Conservation (phyloP, 108 stramenopile species). For the Fistulifera pelliculosa region DNA sequence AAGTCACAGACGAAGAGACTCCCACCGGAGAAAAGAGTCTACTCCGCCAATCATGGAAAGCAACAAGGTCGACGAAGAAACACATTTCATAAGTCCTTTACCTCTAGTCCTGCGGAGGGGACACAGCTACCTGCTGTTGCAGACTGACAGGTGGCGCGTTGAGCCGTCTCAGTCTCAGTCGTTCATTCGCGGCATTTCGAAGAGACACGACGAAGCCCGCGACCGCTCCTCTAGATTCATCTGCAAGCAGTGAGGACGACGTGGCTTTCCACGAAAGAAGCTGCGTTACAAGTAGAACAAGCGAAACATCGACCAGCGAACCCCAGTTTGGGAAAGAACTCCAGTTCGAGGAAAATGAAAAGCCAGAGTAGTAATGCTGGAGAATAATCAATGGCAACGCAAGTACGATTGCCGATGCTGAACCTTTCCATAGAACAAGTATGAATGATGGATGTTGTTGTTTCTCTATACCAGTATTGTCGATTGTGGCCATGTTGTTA, state of each 20-base stretch:
- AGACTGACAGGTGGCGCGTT: conserved; percentile 10
- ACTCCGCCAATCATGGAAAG: neutral
- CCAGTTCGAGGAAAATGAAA: conserved; percentile 7
- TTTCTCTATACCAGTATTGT: no score
- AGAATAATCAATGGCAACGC: conserved; percentile 16
- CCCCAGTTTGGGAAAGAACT: conserved; percentile 26
- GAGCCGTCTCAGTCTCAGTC: conserved; percentile 23
- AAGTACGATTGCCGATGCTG: conserved; percentile 19
- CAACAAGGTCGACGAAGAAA: neutral
- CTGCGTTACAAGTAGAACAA: conserved; percentile 38
- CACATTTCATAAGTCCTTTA: conserved; percentile 80
- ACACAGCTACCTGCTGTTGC: conserved; percentile 45
- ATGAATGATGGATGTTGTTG: no score
- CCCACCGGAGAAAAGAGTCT: conserved; percentile 2
- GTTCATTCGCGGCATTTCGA: conserved; percentile 30
- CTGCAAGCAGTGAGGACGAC: conserved; percentile 18
- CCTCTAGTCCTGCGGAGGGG: conserved; percentile 57
- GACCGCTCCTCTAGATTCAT: conserved; percentile 17
- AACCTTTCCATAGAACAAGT: neutral
- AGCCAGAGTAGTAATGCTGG: conserved; percentile 14
- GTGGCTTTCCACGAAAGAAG: conserved; percentile 31
- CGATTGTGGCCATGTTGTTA: no score
- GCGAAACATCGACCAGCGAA: conserved; percentile 47
- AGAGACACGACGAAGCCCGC: conserved; percentile 38
- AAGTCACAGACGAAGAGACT: conserved; percentile 4